Conservation (phyloP, 768 basidiomycete genomes). For the Leccinum disarticulatum region DNA sequence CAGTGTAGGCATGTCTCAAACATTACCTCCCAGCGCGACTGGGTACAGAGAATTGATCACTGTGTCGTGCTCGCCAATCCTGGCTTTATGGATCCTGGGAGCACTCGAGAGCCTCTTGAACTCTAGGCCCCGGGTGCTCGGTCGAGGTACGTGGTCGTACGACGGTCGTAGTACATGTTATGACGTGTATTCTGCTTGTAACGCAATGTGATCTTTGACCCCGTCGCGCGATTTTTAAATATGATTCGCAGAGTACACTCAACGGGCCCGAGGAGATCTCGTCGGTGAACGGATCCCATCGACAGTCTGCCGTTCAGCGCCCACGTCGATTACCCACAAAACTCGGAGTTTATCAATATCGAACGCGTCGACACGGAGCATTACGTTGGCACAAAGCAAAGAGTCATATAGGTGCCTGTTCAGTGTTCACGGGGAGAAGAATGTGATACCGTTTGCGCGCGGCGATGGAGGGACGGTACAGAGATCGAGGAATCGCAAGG, state of each 20-base stretch:
- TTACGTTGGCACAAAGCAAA: too few species aligned
- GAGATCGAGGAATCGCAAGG: too few species aligned
- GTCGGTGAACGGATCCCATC: too few species aligned
- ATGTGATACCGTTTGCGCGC: too few species aligned
- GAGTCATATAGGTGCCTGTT: too few species aligned
- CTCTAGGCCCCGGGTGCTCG: conserved; percentile 98
- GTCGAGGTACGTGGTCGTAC: conserved; percentile 80
- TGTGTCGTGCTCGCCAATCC: conserved; percentile 96
- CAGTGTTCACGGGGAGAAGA: too few species aligned
- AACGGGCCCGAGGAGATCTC: too few species aligned
- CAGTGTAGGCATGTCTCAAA: conserved; percentile 77
- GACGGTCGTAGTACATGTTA: not conserved
- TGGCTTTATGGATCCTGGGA: conserved; percentile 87
- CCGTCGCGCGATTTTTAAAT: conserved; percentile 7
- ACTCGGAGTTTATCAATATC: too few species aligned
- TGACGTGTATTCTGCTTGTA: conserved; percentile 21
- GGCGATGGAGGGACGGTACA: too few species aligned
- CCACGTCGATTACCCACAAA: too few species aligned
- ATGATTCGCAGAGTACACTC: conserved; percentile 69
- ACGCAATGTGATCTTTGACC: conserved; percentile 8
- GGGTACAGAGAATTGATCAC: conserved; percentile 87
- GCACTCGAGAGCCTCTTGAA: conserved; percentile 89
- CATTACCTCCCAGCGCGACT: conserved; percentile 68
- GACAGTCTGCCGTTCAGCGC: too few species aligned
- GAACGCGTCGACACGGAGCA: too few species aligned